These are phyloP conservation scores for Boletus edulis DNA, from an alignment of 768 basidiomycete genomes.

Conservation along the genomic window DNA sequence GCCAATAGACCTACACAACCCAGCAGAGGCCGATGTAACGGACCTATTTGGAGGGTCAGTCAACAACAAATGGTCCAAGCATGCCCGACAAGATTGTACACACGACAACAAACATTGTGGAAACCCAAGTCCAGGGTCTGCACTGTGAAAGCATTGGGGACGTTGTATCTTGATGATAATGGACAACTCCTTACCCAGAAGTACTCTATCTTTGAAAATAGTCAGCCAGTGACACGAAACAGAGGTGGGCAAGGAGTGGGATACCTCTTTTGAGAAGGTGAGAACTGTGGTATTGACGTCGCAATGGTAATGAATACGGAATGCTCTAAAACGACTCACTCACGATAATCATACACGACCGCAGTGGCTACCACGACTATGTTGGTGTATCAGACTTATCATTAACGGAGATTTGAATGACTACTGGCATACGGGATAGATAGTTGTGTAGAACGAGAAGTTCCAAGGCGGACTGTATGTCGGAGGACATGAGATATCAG, in stretches of 20 bases:
- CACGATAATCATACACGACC: too few species aligned
- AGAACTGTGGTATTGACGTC: not conserved
- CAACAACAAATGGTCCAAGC: not conserved
- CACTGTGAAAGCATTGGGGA: not conserved
- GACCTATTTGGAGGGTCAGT: not conserved
- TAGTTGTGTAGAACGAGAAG: too few species aligned
- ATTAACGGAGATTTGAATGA: too few species aligned
- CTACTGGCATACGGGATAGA: too few species aligned
- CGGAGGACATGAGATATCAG: too few species aligned
- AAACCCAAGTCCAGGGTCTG: not conserved
- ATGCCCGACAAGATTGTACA: not conserved
- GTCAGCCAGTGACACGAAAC: not conserved
- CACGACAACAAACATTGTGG: not conserved
- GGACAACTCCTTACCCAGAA: not conserved
- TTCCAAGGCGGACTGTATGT: too few species aligned
- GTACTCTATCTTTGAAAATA: not conserved
- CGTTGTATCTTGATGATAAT: not conserved
- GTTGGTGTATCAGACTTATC: too few species aligned
- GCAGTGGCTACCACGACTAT: too few species aligned
- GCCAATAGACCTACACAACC: not conserved
- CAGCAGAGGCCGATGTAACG: slow-evolving; percentile 1
- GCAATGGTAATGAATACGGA: too few species aligned
- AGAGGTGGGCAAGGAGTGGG: not conserved
- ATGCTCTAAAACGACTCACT: too few species aligned
- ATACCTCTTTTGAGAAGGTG: not conserved